A percentile compares a stretch with the other conserved stretches of the same genome.
These are phyloP conservation scores for Rhypophila decipiens DNA, from an alignment of 495 filamentous ascomycete species.

Conservation along the genomic window DNA sequence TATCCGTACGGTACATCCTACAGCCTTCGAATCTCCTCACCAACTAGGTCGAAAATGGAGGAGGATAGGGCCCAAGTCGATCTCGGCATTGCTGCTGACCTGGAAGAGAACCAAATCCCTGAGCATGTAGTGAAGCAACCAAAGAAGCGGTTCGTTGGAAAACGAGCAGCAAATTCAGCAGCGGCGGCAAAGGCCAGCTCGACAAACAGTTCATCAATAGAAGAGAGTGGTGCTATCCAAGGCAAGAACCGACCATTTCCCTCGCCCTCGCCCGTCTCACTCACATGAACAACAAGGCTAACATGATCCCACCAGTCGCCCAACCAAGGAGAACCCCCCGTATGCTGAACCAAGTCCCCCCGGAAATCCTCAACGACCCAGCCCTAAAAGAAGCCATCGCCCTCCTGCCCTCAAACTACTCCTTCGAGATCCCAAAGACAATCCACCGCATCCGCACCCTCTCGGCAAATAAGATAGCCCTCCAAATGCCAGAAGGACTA, in stretches of 20 bases:
- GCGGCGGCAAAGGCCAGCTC: constrained; percentile 46
- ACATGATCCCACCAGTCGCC: constrained; percentile 28
- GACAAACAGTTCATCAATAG: constrained; percentile 42
- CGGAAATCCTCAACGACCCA: constrained; percentile 76
- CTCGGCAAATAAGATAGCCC: constrained; percentile 69
- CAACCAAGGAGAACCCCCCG: constrained; percentile 64
- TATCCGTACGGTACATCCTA: background rate
- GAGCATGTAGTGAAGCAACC: constrained; percentile 46
- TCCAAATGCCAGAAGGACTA: constrained; percentile 95
- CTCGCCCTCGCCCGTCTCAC: no score
- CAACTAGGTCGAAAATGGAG: constrained; percentile 34
- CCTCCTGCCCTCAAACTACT: constrained; percentile 88
- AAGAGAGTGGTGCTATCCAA: constrained; percentile 61
- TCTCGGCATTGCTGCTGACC: constrained; percentile 48
- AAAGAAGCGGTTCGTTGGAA: constrained; percentile 74
- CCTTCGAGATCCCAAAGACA: constrained; percentile 96
- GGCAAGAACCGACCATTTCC: constrained; percentile 39
- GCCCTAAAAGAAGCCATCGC: constrained; percentile 86
- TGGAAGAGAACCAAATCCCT: constrained; percentile 39
- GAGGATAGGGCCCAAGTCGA: constrained; percentile 46
- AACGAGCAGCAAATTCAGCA: constrained; percentile 47
- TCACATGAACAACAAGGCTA: background rate
- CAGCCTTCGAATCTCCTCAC: background rate
- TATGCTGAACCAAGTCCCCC: constrained; percentile 81
- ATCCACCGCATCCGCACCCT: constrained; percentile 85